Evolutionary conservation across 1,139 yeast genomes (phyloP).

Genomic region (Zygosaccharomyces pseudobailii): DNA sequence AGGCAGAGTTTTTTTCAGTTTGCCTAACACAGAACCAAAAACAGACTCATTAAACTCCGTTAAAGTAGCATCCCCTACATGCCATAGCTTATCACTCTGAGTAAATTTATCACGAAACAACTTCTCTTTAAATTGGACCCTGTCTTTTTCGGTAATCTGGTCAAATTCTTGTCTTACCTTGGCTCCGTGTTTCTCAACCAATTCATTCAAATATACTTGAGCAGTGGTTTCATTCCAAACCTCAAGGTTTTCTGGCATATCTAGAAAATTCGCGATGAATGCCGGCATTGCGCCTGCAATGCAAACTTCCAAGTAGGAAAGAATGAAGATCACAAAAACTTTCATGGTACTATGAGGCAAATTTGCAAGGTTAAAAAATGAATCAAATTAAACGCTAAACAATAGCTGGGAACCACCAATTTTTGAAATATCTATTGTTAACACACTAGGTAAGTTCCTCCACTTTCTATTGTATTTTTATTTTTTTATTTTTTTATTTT

Average conservation of each 20-base stretch:
- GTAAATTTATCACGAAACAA: neutral
- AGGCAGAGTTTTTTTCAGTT: constrained; percentile 5
- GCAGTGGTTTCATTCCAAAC: constrained; percentile 5
- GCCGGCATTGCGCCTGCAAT: neutral
- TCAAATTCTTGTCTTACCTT: constrained; percentile 2
- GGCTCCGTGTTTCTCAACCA: constrained; percentile 10
- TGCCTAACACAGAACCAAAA: constrained; percentile 3
- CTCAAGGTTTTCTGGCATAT: neutral
- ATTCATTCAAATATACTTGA: neutral
- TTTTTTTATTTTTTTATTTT: too few relatives aligned
- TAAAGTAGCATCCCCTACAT: constrained; percentile 9
- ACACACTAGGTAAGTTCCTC: too few relatives aligned
- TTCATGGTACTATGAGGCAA: neutral
- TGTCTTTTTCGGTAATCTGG: neutral
- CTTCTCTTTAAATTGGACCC: neutral
- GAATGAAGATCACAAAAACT: neutral
- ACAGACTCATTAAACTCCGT: constrained; percentile 5
- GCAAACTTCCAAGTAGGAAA: neutral
- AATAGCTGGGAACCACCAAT: too few relatives aligned
- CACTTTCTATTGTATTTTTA: too few relatives aligned
- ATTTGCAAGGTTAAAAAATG: too few relatives aligned
- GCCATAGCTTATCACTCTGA: constrained; percentile 3
- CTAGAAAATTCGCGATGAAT: neutral
- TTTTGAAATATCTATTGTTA: too few relatives aligned
- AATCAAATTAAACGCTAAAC: too few relatives aligned